These are phyloP conservation scores for Exophiala spinifera DNA, from an alignment of 2,329 filamentous ascomycete genomes.

Conservation along the genomic window DNA sequence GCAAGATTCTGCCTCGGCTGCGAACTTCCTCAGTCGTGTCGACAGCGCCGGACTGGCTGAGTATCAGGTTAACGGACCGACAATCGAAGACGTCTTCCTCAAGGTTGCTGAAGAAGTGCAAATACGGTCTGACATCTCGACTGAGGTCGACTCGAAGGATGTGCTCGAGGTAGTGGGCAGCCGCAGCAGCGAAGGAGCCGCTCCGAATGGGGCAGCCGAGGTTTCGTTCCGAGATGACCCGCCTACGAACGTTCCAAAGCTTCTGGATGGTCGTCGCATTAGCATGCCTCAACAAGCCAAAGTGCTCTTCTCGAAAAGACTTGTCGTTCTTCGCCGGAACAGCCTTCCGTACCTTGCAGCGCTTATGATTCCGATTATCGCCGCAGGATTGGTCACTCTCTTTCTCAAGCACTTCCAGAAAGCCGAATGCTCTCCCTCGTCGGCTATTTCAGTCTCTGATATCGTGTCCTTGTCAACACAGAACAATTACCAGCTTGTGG, in stretches of 20 bases:
- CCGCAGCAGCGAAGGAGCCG: slow-evolving; percentile 17
- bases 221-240: slow-evolving; percentile 13
- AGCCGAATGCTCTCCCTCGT: slow-evolving; percentile 52
- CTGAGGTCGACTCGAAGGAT: slow-evolving; percentile 5
- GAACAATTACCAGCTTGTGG: slow-evolving; percentile 35
- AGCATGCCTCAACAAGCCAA: slow-evolving; percentile 66
- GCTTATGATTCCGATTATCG: slow-evolving; percentile 72
- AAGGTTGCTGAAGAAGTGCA: slow-evolving; percentile 77
- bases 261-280: slow-evolving; percentile 67
- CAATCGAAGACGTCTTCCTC: slow-evolving; percentile 89
- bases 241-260: slow-evolving; percentile 36
- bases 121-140: background rate
- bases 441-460: slow-evolving; percentile 36
- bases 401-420: slow-evolving; percentile 62
- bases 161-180: slow-evolving; percentile 16
- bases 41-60: slow-evolving; percentile 66
- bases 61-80: slow-evolving; percentile 83
- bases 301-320: slow-evolving; percentile 74
- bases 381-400: slow-evolving; percentile 73
- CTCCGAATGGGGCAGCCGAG: slow-evolving; percentile 10
- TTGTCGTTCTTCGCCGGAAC: slow-evolving; percentile 73
- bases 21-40: slow-evolving; percentile 66
- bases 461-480: slow-evolving; percentile 33
- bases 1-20: slow-evolving; percentile 65
- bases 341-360: slow-evolving; percentile 73